A percentile compares a stretch with the other conserved stretches of the same genome.
These are phyloP conservation scores for Ustulina deusta DNA, from an alignment of 2,329 filamentous ascomycete genomes.

Conservation along the genomic window DNA sequence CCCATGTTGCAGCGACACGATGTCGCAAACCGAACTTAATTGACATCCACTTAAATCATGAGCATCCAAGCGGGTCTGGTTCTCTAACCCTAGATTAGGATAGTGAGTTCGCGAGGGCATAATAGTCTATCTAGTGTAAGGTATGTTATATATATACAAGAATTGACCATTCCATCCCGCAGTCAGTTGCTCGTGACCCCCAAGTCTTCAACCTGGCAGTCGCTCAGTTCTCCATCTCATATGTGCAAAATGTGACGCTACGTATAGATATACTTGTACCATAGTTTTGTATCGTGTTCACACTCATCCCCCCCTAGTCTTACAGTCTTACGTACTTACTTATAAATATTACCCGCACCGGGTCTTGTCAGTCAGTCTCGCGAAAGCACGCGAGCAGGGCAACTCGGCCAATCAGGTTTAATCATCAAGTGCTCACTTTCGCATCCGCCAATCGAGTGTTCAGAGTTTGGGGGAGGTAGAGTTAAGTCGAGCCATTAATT, in stretches of 20 bases:
- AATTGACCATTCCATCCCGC: constrained; percentile 5
- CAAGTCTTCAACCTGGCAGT: background rate
- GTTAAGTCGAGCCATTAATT: constrained; percentile 11
- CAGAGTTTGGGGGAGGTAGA: background rate
- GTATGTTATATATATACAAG: constrained; percentile 1
- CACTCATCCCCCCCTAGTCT: background rate
- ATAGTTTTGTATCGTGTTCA: background rate
- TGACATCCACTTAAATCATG: constrained; percentile 21
- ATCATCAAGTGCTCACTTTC: constrained; percentile 16
- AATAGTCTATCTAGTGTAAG: background rate
- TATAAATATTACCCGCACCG: constrained; percentile 21
- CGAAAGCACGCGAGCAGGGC: background rate
- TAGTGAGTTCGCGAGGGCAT: constrained; percentile 3
- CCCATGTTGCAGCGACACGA: constrained; percentile 14
- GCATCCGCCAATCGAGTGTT: constrained; percentile 7
- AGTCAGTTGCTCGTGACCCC: background rate
- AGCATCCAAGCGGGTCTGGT: constrained; percentile 8
- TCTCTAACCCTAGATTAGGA: background rate
- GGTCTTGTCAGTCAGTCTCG: background rate
- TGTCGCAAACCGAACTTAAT: constrained; percentile 23
- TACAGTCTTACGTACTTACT: background rate
- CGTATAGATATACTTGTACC: background rate
- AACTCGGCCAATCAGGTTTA: constrained; percentile 21
- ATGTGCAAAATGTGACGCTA: constrained; percentile 5
- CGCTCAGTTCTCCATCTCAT: background rate